Percentiles rank a stretch among this genome's conserved stretches.
Evolutionary conservation across 768 basidiomycete genomes (phyloP).

Genomic region (Udeniomyces megalosporus): DNA sequence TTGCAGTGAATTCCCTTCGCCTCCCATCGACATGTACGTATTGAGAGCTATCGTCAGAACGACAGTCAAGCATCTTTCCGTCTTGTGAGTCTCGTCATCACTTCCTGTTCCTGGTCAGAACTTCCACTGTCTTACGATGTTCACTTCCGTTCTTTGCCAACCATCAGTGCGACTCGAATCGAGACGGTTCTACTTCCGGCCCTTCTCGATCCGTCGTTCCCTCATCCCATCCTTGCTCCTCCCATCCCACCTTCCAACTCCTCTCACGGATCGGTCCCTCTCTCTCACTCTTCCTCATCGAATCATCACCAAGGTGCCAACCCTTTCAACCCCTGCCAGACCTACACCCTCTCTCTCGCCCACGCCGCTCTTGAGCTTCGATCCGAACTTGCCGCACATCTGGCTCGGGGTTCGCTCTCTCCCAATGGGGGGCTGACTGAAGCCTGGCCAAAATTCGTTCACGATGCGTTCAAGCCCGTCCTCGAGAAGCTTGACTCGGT

Average conservation of each 20-base stretch:
- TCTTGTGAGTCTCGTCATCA: constrained; percentile 11
- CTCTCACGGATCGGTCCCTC: neutral
- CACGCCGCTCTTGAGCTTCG: constrained; percentile 15
- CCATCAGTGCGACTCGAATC: constrained; percentile 6
- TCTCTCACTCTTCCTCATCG: too few species aligned
- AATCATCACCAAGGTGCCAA: neutral
- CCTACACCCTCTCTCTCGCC: constrained; percentile 9
- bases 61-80: constrained; percentile 16
- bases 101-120: neutral
- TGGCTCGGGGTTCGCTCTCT: neutral
- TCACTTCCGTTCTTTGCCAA: neutral
- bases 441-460: constrained; percentile 7
- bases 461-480: constrained; percentile 10
- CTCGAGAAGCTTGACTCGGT: constrained; percentile 15
- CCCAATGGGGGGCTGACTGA: neutral
- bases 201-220: constrained; percentile 9
- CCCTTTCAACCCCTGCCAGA: constrained; percentile 15
- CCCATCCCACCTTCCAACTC: neutral
- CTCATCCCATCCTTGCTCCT: constrained; percentile 5
- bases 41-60: constrained; percentile 15
- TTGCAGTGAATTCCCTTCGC: constrained; percentile 9
- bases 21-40: constrained; percentile 13
- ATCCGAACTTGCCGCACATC: neutral
- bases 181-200: constrained; percentile 14
- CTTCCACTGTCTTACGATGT: neutral